A percentile compares a stretch with the other conserved stretches of the same genome.
Conservation (phyloP, 2,329 filamentous ascomycete species). For the Metarhizium rileyi region DNA sequence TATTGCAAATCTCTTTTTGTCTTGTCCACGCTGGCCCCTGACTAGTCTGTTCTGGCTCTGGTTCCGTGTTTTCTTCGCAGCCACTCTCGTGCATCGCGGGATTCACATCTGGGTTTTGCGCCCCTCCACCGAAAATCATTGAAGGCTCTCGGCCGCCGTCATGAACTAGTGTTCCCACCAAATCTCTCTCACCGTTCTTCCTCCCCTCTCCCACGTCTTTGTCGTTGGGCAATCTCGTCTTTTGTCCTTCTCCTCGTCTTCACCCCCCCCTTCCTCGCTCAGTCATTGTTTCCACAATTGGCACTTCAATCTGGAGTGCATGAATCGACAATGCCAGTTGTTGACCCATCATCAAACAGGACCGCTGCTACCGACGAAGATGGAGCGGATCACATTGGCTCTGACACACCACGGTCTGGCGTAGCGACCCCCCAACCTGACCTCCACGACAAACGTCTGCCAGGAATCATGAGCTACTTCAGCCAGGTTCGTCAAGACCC, state of each 20-base stretch:
- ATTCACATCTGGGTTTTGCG: constrained; percentile 2
- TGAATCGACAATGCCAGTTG: constrained; percentile 30
- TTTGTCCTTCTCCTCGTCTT: constrained; percentile 4
- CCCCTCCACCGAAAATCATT: neutral
- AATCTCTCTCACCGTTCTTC: constrained; percentile 4
- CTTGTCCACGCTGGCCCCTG: neutral
- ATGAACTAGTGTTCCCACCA: constrained; percentile 31
- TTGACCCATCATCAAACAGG: constrained; percentile 45
- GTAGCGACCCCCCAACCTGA: constrained; percentile 91
- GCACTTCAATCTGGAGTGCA: constrained; percentile 8
- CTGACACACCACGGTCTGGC: constrained; percentile 80
- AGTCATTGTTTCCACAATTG: neutral
- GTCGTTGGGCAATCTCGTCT: neutral
- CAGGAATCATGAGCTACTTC: constrained; percentile 96
- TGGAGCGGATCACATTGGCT: constrained; percentile 66
- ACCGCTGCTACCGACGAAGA: constrained; percentile 57
- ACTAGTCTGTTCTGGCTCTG: constrained; percentile 1
- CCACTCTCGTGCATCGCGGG: constrained; percentile 12
- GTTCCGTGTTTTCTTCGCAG: constrained; percentile 7
- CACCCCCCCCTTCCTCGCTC: neutral
- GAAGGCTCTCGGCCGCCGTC: constrained; percentile 26
- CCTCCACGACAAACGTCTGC: constrained; percentile 86
- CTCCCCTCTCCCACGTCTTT: constrained; percentile 18
- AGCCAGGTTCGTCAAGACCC: constrained; percentile 95
- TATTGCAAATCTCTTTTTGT: neutral